phyloP scores from a whole-genome alignment of 805 yeast species.

The Suhomyces xylopsoci region DNA sequence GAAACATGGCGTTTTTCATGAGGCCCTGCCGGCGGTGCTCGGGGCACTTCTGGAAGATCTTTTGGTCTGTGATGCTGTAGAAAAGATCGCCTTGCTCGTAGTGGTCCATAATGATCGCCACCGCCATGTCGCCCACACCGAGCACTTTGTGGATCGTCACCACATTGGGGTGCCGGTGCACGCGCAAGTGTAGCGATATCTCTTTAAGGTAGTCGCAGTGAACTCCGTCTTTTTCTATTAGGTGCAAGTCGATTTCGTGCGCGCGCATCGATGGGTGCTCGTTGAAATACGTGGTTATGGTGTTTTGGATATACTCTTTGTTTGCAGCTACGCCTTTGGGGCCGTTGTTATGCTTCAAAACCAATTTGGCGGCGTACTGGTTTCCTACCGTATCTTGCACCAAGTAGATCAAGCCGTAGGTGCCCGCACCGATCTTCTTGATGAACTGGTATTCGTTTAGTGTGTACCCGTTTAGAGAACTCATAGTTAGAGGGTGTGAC shows the following conservation, averaged over 20 bases:
- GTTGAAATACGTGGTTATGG: slow-evolving; percentile 18
- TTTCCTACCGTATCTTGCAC: slow-evolving; percentile 55
- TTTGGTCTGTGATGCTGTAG: slow-evolving; percentile 74
- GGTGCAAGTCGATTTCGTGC: slow-evolving; percentile 19
- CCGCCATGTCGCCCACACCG: slow-evolving; percentile 50
- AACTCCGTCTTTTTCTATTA: slow-evolving; percentile 23
- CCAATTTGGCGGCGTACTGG: slow-evolving; percentile 66
- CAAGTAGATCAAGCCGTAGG: slow-evolving; percentile 76
- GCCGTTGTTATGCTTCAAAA: slow-evolving; percentile 44
- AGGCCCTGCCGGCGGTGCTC: slow-evolving; percentile 45
- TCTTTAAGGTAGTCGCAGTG: slow-evolving; percentile 52
- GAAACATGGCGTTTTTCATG: slow-evolving; percentile 43
- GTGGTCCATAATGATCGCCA: slow-evolving; percentile 82
- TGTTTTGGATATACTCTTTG: slow-evolving; percentile 27
- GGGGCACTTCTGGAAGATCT: slow-evolving; percentile 53
- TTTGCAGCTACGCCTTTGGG: slow-evolving; percentile 29
- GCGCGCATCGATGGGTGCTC: slow-evolving; percentile 14
- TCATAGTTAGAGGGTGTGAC: not conserved
- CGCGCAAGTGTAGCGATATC: slow-evolving; percentile 67
- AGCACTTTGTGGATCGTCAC: slow-evolving; percentile 72
- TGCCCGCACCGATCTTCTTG: slow-evolving; percentile 73
- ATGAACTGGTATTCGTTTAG: slow-evolving; percentile 38
- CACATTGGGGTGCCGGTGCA: slow-evolving; percentile 76
- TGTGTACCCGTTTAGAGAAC: slow-evolving; percentile 18
- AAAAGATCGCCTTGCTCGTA: slow-evolving; percentile 84